Evolutionary conservation across 495 filamentous ascomycete genomes (phyloP).

Genomic region (Aspergillus indologenus): DNA sequence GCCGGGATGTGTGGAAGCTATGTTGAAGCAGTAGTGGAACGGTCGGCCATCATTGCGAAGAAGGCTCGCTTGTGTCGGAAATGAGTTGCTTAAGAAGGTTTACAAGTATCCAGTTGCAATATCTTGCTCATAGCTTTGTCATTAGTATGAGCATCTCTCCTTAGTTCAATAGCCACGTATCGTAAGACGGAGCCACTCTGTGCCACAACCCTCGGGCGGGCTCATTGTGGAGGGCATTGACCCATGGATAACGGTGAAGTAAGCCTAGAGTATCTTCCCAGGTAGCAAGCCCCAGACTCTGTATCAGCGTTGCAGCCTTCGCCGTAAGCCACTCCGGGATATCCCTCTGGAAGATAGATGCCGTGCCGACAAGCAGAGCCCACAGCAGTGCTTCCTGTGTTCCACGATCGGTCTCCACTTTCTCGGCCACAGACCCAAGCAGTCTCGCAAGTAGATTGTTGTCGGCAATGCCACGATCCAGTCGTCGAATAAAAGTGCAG

Average conservation of each 20-base stretch:
- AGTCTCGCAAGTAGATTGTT: neutral
- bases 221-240: slow-evolving; percentile 5
- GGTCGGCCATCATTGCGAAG: too few relatives aligned
- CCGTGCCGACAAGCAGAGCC: neutral
- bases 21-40: too few relatives aligned
- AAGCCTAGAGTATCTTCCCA: neutral
- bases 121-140: too few relatives aligned
- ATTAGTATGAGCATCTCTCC: too few relatives aligned
- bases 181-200: neutral
- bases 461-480: neutral
- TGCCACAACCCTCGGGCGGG: neutral
- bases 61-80: too few relatives aligned
- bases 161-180: too few relatives aligned
- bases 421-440: neutral
- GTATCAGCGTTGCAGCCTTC: neutral
- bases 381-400: neutral
- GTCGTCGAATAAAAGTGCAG: neutral
- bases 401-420: neutral
- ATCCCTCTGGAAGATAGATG: neutral
- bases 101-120: too few relatives aligned
- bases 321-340: neutral
- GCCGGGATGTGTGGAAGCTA: slow-evolving; percentile 11
- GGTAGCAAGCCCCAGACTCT: neutral
- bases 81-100: too few relatives aligned
- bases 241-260: slow-evolving; percentile 1